phyloP scores from a whole-genome alignment of 208 protist species.

The Acanthamoeba rhysodes region DNA sequence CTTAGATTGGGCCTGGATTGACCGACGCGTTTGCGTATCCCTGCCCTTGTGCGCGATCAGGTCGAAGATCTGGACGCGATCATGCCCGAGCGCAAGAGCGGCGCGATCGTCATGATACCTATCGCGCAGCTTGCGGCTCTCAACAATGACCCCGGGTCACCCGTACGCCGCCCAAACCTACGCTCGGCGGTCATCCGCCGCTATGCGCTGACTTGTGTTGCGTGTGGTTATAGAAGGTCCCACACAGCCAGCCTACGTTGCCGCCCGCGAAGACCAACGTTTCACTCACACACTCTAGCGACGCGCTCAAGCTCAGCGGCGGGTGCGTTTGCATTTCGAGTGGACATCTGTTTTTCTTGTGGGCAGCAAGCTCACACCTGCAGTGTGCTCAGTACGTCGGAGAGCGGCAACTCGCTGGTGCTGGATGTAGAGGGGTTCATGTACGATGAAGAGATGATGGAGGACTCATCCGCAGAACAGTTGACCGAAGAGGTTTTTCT shows the following conservation, averaged over 20 bases:
- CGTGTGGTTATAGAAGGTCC: background rate
- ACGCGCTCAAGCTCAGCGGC: background rate
- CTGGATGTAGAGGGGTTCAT: background rate
- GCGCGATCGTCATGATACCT: background rate
- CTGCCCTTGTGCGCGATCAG: background rate
- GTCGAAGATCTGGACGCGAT: background rate
- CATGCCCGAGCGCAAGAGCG: slow-evolving; percentile 14
- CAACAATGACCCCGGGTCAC: background rate
- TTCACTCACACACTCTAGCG: background rate
- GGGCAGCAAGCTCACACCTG: background rate
- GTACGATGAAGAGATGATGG: slow-evolving; percentile 20
- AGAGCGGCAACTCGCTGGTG: slow-evolving; percentile 13
- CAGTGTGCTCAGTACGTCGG: background rate
- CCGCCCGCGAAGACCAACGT: background rate
- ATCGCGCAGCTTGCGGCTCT: background rate
- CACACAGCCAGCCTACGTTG: background rate
- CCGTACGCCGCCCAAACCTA: background rate
- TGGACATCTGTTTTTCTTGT: background rate
- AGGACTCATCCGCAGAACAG: background rate
- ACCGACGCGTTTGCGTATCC: too few species aligned
- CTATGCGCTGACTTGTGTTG: background rate
- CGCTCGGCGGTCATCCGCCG: too few species aligned
- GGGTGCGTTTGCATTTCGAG: background rate
- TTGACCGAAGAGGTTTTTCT: background rate
- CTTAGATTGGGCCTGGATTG: background rate